Percentiles rank a stretch among this genome's conserved stretches.
These are phyloP conservation scores for Oryza punctata DNA, from an alignment of 176 grass and related monocot species.

Conservation along the genomic window DNA sequence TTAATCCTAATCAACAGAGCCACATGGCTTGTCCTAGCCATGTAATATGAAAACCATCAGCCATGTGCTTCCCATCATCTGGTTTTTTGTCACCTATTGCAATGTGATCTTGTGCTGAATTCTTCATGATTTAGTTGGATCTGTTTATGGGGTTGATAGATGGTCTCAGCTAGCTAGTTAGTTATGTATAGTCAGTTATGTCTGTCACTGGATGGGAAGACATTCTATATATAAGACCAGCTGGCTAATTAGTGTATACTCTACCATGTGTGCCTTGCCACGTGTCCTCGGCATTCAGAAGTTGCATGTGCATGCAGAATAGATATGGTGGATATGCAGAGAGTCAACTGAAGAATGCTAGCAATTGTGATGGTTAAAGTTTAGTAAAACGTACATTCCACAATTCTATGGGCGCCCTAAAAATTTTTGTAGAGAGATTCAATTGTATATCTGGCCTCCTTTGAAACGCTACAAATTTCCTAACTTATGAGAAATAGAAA, in stretches of 20 bases:
- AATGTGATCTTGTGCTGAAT: slow-evolving; percentile 36
- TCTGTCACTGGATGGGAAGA: neutral
- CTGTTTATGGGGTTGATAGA: neutral
- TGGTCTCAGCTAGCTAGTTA: neutral
- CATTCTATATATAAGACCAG: neutral
- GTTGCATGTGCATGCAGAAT: neutral
- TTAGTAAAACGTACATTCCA: neutral
- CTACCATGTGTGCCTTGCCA: neutral
- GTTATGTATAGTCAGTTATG: neutral
- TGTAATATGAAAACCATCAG: slow-evolving; percentile 31
- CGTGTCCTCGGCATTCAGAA: neutral
- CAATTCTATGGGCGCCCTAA: slow-evolving; percentile 3
- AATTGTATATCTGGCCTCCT: neutral
- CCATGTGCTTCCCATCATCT: slow-evolving; percentile 32
- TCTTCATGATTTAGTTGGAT: slow-evolving; percentile 5
- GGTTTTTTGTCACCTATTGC: slow-evolving; percentile 29
- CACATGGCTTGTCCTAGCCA: slow-evolving; percentile 42
- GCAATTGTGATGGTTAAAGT: neutral
- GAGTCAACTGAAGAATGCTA: neutral
- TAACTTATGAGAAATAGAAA: too few relatives aligned
- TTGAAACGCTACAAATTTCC: too few relatives aligned
- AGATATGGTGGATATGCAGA: neutral
- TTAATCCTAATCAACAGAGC: slow-evolving; percentile 34
- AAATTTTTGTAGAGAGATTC: neutral
- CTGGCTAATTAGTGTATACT: neutral